Percentiles rank a stretch among this genome's conserved stretches.
These are phyloP conservation scores for Phylloporus arenicola DNA, from an alignment of 768 basidiomycete genomes.

Conservation along the genomic window DNA sequence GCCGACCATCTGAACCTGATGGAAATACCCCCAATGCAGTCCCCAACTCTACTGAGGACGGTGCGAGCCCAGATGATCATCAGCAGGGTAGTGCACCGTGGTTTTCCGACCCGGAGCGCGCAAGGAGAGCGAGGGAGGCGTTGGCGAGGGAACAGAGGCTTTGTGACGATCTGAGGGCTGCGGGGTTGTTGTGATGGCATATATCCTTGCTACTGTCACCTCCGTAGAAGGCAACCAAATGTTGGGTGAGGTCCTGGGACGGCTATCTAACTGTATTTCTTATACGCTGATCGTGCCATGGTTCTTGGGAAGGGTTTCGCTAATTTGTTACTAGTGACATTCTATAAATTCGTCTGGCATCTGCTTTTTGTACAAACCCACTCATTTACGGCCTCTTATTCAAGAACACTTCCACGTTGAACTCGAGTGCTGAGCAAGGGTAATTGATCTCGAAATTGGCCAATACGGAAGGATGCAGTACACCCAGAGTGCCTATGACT, in stretches of 20 bases:
- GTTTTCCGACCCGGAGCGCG: slow-evolving; percentile 41
- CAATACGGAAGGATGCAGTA: slow-evolving; percentile 88
- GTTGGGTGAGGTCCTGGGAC: background rate
- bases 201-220: slow-evolving; percentile 4
- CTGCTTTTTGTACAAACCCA: background rate
- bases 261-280: slow-evolving; percentile 8
- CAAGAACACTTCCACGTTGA: slow-evolving; percentile 92
- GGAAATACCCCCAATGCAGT: slow-evolving; percentile 5
- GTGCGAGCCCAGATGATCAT: slow-evolving; percentile 24
- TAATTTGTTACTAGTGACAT: slow-evolving; percentile 7
- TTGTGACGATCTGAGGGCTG: slow-evolving; percentile 54
- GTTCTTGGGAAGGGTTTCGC: slow-evolving; percentile 1
- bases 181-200: slow-evolving; percentile 51
- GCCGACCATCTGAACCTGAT: slow-evolving; percentile 10
- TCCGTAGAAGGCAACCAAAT: background rate
- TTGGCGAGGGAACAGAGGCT: slow-evolving; percentile 52
- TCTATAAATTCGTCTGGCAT: slow-evolving; percentile 9
- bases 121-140: slow-evolving; percentile 40
- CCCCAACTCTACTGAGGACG: slow-evolving; percentile 16
- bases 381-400: slow-evolving; percentile 37
- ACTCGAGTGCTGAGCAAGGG: slow-evolving; percentile 93
- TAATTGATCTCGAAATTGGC: slow-evolving; percentile 91
- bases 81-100: slow-evolving; percentile 28
- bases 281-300: slow-evolving; percentile 20
- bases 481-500: slow-evolving; percentile 84